Base-by-base conservation (phyloP, 2,329 filamentous ascomycete genomes). In the Phaeosphaeria sp. region DNA sequence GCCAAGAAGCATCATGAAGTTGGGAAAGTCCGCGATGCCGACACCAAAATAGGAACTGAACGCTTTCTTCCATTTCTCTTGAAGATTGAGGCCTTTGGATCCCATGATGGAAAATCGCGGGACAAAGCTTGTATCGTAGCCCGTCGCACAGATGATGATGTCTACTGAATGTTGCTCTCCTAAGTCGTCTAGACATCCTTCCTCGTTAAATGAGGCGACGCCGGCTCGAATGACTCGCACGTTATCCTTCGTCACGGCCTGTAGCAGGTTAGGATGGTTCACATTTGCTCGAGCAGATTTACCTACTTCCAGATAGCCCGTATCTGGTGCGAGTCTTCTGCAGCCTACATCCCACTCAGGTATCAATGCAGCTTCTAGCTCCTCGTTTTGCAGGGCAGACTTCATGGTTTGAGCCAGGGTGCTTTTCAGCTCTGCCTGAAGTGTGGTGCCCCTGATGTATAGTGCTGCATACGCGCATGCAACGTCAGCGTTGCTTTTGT, bases 1-100 rank as follows among this genome's bases (percentile, higher is more conserved):
- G 1, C 53, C 53, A 6, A 44, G 41, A n/a, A 55, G 43, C 47
- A 50, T 46, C 20, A 55, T n/a, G 22, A 25, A 55, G 47, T 55
- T 55, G n/a, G 53, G 53, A 5, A 55, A 42, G 46, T 23, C 47
- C 2, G 33, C 7, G 10, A 33, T 27, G 10, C 13, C 53, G 33
- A 55, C 10, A 4, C 33, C 53, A 20, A 55, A n/a, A 18, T 55
- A 55, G 9, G 33, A 23, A 10, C 7, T 3, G 4, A 46, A 23
- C 3, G 13, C 36, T 20, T 43, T n/a, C 7, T 22, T 9, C 53
- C 53, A 55, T 2, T 22, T 7, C 2, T 50, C 41, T n/a, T 18
- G 13, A 3, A 55, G 23, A 46, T 55, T 30, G 10, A 43, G 7
- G 20, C 27, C 46, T 6, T 42, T 41, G 21, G 20, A 21, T 15